Evolutionary conservation across 2,329 filamentous ascomycete genomes (phyloP), one percentile per base, ranked within the genome.

Genomic region (Penicillium sp.): DNA sequence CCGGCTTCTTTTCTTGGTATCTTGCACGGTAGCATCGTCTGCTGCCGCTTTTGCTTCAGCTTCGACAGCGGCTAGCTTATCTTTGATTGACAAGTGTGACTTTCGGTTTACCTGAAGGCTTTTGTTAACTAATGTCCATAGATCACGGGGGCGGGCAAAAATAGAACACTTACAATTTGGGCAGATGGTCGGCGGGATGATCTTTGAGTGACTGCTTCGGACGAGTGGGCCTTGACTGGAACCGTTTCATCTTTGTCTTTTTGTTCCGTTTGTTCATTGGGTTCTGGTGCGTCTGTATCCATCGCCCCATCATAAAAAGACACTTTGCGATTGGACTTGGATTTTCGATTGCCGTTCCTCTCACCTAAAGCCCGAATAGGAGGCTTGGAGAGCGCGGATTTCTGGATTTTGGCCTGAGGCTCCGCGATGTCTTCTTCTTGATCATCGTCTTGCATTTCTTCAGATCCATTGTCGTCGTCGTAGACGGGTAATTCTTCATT

Each of bases 1-100:
- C 35, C 52, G 52, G 48, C 30, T 52, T 48, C 52, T 59, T 38
- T 56, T 59, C 47, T 42, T 53, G 2, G 52, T 53, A 8, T 54
- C 53, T 46, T 70, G 69, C 58, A 68, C 68, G 49, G 66, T 65
- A n/a, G 40, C 38, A 24, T 56, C 48, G 3, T 54, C 54, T 18
- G 49, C 47, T 9, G 72, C 73, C 33, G 68, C 70, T 38, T 69
- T 66, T 21, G 77, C 76, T 60, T 78, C 76, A 20, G 70, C 69
- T 61, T 77, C 72, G 4, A 70, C 73, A 1, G 67, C 69, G 12
- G 73, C 74, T 9, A 79, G 69, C 59, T 77, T 78, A 58, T 78
- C 71, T 5, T 69, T 56, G 5, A 78, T 64, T 33, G 71, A 75
- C 55, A 72, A 61, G n/a, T 62, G 64, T 5, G 65, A 57, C 42